A percentile compares a stretch with the other conserved stretches of the same genome.
Evolutionary conservation across 768 basidiomycete genomes (phyloP).

Genomic region (Ramaria sp.): DNA sequence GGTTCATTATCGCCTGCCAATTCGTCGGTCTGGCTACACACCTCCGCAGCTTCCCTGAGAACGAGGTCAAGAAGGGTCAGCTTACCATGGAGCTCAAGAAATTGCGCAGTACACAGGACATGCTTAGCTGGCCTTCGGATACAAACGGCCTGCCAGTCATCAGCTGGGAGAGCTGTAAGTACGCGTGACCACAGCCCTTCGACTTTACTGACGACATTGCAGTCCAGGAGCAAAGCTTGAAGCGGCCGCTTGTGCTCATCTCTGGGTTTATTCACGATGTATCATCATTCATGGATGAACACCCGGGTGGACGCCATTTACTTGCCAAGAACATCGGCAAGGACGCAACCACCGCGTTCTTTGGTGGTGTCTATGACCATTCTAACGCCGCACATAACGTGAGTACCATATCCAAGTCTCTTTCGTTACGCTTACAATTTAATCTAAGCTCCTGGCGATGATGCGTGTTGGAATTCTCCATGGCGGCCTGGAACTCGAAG

Average conservation of each 20-base stretch:
- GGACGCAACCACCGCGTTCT: constrained; percentile 90
- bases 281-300: constrained; percentile 74
- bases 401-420: constrained; percentile 16
- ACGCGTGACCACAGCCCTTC: background rate
- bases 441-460: constrained; percentile 38
- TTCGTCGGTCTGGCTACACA: constrained; percentile 58
- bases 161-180: constrained; percentile 77
- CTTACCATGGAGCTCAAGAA: constrained; percentile 92
- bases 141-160: constrained; percentile 69
- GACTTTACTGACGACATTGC: background rate
- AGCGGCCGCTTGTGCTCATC: constrained; percentile 74
- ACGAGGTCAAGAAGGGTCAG: constrained; percentile 76
- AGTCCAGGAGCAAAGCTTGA: constrained; percentile 73
- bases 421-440: constrained; percentile 1
- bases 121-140: constrained; percentile 69
- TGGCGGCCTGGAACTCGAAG: constrained; percentile 41
- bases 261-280: constrained; percentile 94
- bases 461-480: constrained; percentile 49
- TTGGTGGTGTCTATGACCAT: constrained; percentile 85
- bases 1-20: constrained; percentile 67
- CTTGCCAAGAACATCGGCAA: constrained; percentile 78
- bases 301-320: constrained; percentile 83
- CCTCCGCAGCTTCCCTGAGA: constrained; percentile 60
- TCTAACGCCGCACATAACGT: constrained; percentile 84
- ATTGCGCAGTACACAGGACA: constrained; percentile 66